Conservation (phyloP, 2,329 filamentous ascomycete genomes). For the Ascocoryne sarcoides region DNA sequence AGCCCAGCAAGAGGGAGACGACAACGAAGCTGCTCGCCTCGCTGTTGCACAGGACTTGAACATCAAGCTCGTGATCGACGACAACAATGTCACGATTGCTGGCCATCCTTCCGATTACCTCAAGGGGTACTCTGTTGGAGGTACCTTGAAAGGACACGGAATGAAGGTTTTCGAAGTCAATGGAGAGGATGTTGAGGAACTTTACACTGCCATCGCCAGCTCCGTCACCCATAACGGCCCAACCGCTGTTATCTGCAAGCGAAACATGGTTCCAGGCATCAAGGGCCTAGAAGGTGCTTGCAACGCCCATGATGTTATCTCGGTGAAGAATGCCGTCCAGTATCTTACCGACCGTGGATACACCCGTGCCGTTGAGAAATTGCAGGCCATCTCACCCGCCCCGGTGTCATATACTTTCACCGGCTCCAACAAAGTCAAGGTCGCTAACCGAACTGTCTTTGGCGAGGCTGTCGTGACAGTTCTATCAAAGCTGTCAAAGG, state of each 20-base stretch:
- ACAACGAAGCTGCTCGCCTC: conserved; percentile 33
- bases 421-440: conserved; percentile 30
- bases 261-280: conserved; percentile 32
- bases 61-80: conserved; percentile 32
- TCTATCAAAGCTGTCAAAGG: conserved; percentile 30
- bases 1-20: conserved; percentile 34
- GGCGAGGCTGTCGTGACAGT: conserved; percentile 32
- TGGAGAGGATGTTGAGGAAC: conserved; percentile 31
- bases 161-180: conserved; percentile 29
- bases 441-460: conserved; percentile 31
- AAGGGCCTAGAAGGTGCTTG: conserved; percentile 29
- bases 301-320: conserved; percentile 32
- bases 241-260: conserved; percentile 21
- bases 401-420: conserved; percentile 22
- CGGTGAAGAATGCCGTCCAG: conserved; percentile 30
- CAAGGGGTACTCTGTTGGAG: conserved; percentile 29
- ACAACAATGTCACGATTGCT: conserved; percentile 34
- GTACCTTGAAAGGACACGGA: conserved; percentile 31
- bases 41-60: conserved; percentile 31
- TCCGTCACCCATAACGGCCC: conserved; percentile 29
- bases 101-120: conserved; percentile 33
- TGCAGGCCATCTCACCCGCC: conserved; percentile 15
- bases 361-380: conserved; percentile 14
- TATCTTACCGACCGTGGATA: conserved; percentile 32
- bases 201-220: conserved; percentile 28